Base-by-base conservation (phyloP, 1,139 yeast genomes). In the Suzukiozyma palmioleophila region DNA sequence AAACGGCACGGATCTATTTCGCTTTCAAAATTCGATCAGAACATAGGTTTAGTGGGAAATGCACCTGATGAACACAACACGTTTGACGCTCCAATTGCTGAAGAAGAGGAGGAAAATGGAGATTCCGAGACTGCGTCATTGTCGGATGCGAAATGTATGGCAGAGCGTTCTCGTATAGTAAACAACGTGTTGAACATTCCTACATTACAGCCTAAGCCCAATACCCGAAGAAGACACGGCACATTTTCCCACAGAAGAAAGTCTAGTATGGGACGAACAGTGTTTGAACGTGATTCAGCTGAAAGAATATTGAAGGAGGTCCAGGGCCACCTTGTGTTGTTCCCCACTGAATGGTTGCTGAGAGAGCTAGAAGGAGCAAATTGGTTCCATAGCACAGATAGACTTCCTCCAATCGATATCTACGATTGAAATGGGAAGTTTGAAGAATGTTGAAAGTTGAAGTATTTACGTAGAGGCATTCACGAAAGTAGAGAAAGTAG, bases 371-470 rank as follows among this genome's bases (percentile, higher is more conserved):
- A 89, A 41, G 79, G 85, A 5, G 92, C 87, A 18, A 92, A 94
- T 55, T 92, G 97, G 97, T 89, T 89, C 60, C 90, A 88, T 67
- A 87, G 84, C 51, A 83, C 95, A 39, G 99, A 92, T 57, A 79
- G 95, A 56, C 69, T 92, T 35, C 97, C 97, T 8, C 99, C 99
- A 2, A 80, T 92, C 43, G 97, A 92, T 59, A 92, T 92, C 40
- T 92, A 86, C 60, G 95, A 90, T 56, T 92, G 61, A 45, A 22
- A 10, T 25, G 9, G 8, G 28, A 4, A 18, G 22, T 18, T 18
- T n/a, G n/a, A n/a, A n/a, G n/a, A n/a, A n/a, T n/a, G n/a, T n/a
- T n/a, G n/a, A n/a, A n/a, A n/a, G n/a, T n/a, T n/a, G n/a, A n/a
- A n/a, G n/a, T n/a, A n/a, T n/a, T n/a, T n/a, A n/a, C n/a, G n/a